Base-by-base conservation (phyloP, 106 monocot species). In the Vanilla planifolia region DNA sequence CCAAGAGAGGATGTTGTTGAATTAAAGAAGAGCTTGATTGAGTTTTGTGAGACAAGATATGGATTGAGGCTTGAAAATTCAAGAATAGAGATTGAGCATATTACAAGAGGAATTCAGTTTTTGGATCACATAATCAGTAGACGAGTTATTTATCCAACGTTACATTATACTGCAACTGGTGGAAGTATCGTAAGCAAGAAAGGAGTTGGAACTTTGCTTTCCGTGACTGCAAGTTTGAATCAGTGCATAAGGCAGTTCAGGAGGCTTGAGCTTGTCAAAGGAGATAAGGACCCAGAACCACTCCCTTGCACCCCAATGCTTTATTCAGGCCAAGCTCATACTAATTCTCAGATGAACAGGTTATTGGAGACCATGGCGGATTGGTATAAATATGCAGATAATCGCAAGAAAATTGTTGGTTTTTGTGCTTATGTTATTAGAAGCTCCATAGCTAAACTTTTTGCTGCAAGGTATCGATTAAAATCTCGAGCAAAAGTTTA, bases 401-500 rank as follows among this genome's bases (percentile, higher is more conserved):
- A 91, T 62, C 48, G 96, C 17, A 96, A 96, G 79, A 91, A 90
- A 59, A 56, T 96, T 15, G 87, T 96, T n/a, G 96, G 91, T 0
- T 91, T 91, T 44, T 96, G 96, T 75, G 96, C 91, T 13, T 96
- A 96, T 64, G 84, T 96, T 8, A 77, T 96, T 17, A 69, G 95
- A 44, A 96, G 95, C 44, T 96, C 95, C 4, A 32, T 96, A 37
- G 90, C 90, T 8, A 90, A 96, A 70, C 86, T 96, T n/a, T 96
- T 91, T 60, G 91, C 96, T 30, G 91, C 96, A 20, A 83, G 96
- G 43, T 96, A 96, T 61, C 68, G 96, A 41, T 68, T 91, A 55
- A 96, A 96, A 64, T 96, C 90, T 63, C 83, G 96, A 68, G 96
- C 91, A 9, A 96, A 96, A 67, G 96, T 96, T 19, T 96, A 91